Evolutionary conservation across 257 asterid genomes (phyloP).

Genomic region (Solanum piurae): DNA sequence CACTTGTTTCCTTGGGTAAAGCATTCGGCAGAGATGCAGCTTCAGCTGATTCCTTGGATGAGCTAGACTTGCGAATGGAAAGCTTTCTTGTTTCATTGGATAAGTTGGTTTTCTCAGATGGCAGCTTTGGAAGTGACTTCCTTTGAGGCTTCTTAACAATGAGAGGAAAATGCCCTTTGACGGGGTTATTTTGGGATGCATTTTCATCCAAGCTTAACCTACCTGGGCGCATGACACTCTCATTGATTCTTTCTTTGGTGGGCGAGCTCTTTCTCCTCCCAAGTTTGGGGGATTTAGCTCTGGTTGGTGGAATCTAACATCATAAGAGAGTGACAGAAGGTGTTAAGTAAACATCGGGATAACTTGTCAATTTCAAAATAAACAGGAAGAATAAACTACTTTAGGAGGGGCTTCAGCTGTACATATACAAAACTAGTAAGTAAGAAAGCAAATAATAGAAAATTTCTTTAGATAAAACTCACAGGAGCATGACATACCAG

Average conservation of each 20-base stretch:
- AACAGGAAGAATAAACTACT: background rate
- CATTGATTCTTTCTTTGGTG: slow-evolving; percentile 26
- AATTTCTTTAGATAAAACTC: background rate
- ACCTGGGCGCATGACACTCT: slow-evolving; percentile 18
- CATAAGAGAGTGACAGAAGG: background rate
- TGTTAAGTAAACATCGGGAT: background rate
- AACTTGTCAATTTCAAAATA: background rate
- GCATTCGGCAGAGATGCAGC: slow-evolving; percentile 5
- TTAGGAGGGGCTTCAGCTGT: background rate
- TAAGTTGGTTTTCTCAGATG: slow-evolving; percentile 50
- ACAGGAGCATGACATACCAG: background rate
- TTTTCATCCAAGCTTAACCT: slow-evolving; percentile 65
- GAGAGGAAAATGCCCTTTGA: slow-evolving; percentile 28
- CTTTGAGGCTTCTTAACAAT: slow-evolving; percentile 52
- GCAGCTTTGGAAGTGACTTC: slow-evolving; percentile 81
- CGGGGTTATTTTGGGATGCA: slow-evolving; percentile 21
- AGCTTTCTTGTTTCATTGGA: slow-evolving; percentile 37
- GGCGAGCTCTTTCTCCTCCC: slow-evolving; percentile 52
- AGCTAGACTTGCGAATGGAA: slow-evolving; percentile 19
- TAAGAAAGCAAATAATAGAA: background rate
- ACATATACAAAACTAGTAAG: background rate
- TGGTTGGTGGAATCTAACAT: slow-evolving; percentile 58
- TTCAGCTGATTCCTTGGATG: slow-evolving; percentile 31
- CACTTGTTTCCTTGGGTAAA: slow-evolving; percentile 9
- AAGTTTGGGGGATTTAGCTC: slow-evolving; percentile 74